These are phyloP conservation scores for Syzygium syzygioides DNA, from an alignment of 441 rosid species.

Conservation along the genomic window DNA sequence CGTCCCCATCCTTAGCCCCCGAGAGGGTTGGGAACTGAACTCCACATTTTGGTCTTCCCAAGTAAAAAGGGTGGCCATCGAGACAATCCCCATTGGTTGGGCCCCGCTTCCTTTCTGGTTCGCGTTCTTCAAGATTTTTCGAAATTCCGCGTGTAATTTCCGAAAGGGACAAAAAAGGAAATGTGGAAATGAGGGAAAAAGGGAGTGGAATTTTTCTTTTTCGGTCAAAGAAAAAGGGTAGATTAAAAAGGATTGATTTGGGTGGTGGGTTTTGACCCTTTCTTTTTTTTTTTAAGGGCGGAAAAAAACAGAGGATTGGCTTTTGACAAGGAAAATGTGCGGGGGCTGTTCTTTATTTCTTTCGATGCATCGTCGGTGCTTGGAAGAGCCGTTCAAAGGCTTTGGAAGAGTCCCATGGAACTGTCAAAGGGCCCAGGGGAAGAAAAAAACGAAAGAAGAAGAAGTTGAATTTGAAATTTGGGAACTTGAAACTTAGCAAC, in stretches of 20 bases:
- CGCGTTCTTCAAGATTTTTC: background rate
- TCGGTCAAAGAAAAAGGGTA: no score
- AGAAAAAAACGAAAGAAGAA: background rate
- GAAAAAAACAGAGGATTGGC: background rate
- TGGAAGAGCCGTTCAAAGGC: background rate
- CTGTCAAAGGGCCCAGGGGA: background rate
- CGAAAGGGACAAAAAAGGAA: background rate
- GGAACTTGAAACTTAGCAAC: background rate
- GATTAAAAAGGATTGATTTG: no score
- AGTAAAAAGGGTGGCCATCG: no score
- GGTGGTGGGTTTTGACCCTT: no score
- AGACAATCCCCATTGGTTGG: no score
- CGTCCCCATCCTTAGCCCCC: no score
- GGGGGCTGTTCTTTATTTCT: background rate
- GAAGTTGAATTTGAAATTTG: background rate
- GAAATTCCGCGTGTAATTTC: background rate
- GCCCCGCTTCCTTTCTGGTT: background rate
- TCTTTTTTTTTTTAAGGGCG: background rate
- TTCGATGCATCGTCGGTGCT: background rate
- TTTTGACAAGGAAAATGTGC: background rate
- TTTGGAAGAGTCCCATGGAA: background rate
- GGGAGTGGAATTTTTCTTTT: background rate
- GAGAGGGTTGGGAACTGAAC: no score
- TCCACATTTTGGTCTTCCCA: no score
- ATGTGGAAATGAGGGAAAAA: background rate